Conservation (phyloP, 305 asterid genomes). For the Euphrasia arctica region DNA sequence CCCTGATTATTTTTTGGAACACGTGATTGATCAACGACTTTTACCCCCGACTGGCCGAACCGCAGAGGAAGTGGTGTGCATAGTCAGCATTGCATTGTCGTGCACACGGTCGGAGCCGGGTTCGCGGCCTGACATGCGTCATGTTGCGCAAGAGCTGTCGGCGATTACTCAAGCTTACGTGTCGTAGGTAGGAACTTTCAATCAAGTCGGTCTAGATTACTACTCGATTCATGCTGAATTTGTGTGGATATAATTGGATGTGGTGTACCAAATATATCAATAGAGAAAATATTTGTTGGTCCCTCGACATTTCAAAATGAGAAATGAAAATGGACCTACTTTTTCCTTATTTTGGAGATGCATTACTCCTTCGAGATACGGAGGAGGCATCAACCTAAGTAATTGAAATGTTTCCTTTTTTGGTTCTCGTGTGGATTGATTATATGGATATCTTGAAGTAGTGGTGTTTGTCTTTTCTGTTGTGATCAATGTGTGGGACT, state of each 20-base stretch:
- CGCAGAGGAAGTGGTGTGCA: conserved; percentile 71
- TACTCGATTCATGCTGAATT: too few relatives aligned
- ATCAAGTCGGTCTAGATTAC: too few relatives aligned
- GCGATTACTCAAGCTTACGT: conserved; percentile 30
- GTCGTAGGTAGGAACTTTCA: too few relatives aligned
- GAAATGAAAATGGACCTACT: too few relatives aligned
- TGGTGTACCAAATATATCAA: too few relatives aligned
- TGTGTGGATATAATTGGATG: too few relatives aligned
- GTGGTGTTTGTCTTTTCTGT: too few relatives aligned
- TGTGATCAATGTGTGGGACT: too few relatives aligned
- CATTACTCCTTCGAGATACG: conserved; percentile 61
- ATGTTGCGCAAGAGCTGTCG: conserved; percentile 70
- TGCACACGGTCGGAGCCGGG: conserved; percentile 59
- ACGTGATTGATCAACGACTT: conserved; percentile 66
- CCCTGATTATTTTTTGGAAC: too few relatives aligned
- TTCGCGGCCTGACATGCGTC: conserved; percentile 76
- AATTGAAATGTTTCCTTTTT: not conserved
- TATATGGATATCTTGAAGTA: conserved; percentile 4
- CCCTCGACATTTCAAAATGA: too few relatives aligned
- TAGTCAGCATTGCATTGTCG: conserved; percentile 59
- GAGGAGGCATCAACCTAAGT: conserved; percentile 38
- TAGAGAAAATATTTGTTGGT: too few relatives aligned
- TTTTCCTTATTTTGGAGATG: conserved; percentile 42
- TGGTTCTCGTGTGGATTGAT: not conserved
- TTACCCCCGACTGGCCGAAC: conserved; percentile 49